phyloP scores from a whole-genome alignment of 2,329 filamentous ascomycete genomes.

The Exserohilum turcica region DNA sequence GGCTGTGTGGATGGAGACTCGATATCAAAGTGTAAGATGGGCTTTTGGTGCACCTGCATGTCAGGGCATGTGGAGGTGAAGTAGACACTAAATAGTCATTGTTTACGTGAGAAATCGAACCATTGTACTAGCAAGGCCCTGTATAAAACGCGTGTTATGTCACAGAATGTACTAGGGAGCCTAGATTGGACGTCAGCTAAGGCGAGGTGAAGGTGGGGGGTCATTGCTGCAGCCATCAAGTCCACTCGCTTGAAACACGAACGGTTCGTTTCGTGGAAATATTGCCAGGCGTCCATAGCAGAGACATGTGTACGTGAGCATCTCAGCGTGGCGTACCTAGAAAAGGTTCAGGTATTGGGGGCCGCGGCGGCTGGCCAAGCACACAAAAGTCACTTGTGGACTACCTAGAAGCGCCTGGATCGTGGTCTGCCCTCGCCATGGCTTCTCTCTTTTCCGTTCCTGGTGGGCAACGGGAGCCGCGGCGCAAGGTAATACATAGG shows the following conservation, averaged over 20 bases:
- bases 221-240: background rate
- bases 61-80: background rate
- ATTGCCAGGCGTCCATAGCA: background rate
- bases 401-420: background rate
- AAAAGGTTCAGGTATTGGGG: background rate
- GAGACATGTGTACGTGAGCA: background rate
- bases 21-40: background rate
- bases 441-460: background rate
- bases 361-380: background rate
- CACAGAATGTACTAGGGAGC: background rate
- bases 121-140: background rate
- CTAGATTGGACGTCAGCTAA: background rate
- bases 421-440: background rate
- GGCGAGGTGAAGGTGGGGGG: background rate
- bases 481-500: background rate
- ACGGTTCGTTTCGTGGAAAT: background rate
- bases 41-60: too few relatives aligned
- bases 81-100: background rate
- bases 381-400: background rate
- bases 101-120: background rate
- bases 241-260: background rate
- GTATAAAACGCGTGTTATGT: background rate
- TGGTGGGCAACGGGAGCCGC: background rate
- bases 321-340: background rate
- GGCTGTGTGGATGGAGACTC: background rate